Conservation (phyloP, 345 rosid species). For the Brassica juncea region DNA sequence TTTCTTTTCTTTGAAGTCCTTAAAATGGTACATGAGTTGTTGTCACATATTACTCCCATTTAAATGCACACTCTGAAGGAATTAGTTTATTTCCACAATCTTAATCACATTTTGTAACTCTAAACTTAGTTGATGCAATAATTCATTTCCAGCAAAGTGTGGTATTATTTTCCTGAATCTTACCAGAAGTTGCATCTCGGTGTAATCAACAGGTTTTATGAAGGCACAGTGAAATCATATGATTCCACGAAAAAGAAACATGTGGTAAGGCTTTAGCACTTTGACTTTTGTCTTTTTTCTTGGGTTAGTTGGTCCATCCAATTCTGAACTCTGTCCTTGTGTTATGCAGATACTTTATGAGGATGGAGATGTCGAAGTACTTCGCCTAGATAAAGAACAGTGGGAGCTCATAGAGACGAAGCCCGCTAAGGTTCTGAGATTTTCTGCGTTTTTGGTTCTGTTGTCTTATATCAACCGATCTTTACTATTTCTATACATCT, state of each 20-base stretch:
- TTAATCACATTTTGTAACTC: slow-evolving; percentile 8
- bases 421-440: slow-evolving; percentile 56
- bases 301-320: slow-evolving; percentile 13
- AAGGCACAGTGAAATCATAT: slow-evolving; percentile 86
- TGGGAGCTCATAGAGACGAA: slow-evolving; percentile 82
- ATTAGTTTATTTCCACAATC: not conserved
- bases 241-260: slow-evolving; percentile 80
- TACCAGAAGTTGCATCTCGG: slow-evolving; percentile 15
- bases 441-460: slow-evolving; percentile 24
- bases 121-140: slow-evolving; percentile 5
- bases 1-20: not conserved
- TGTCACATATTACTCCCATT: slow-evolving; percentile 10
- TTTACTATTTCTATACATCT: slow-evolving; percentile 20
- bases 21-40: not conserved
- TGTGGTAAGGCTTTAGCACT: slow-evolving; percentile 61
- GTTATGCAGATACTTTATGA: slow-evolving; percentile 72
- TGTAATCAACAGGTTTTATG: slow-evolving; percentile 76
- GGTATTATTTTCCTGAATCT: slow-evolving; percentile 10
- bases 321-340: slow-evolving; percentile 9
- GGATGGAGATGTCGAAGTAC: slow-evolving; percentile 96
- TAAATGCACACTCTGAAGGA: slow-evolving; percentile 3
- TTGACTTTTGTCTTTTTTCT: slow-evolving; percentile 13
- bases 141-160: not conserved
- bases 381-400: slow-evolving; percentile 76
- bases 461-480: slow-evolving; percentile 20